Evolutionary conservation across 1,284 basidiomycete species (phyloP).

Genomic region (Rhizopogon hawkerae): DNA sequence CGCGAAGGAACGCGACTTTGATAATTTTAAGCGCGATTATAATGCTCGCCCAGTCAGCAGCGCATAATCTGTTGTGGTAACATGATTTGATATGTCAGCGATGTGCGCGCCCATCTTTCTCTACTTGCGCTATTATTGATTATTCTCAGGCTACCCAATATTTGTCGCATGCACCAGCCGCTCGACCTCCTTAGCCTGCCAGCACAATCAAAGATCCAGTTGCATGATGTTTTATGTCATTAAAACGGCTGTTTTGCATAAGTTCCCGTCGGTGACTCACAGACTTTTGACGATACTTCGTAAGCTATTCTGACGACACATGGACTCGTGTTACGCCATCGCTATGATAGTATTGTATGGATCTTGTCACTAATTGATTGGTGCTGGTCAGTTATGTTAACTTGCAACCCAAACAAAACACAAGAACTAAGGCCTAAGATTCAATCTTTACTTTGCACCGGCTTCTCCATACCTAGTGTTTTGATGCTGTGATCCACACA

Average conservation of each 20-base stretch:
- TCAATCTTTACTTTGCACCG: too few species aligned
- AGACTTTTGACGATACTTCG: background rate
- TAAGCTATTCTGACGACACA: too few species aligned
- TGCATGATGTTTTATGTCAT: background rate
- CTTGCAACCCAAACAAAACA: too few species aligned
- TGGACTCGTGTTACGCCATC: too few species aligned
- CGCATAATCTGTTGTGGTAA: constrained; percentile 15
- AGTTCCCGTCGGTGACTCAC: background rate
- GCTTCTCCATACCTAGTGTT: too few species aligned
- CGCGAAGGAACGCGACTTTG: constrained; percentile 78
- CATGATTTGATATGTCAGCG: background rate
- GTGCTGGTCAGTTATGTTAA: background rate
- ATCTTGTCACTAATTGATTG: too few species aligned
- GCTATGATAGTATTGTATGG: too few species aligned
- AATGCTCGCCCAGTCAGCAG: constrained; percentile 58
- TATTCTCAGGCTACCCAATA: background rate
- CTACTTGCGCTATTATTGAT: background rate
- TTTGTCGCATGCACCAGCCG: background rate
- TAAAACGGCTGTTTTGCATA: background rate
- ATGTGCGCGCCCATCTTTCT: background rate
- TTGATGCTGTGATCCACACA: too few species aligned
- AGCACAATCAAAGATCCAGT: background rate
- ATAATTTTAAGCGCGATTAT: constrained; percentile 75
- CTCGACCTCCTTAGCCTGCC: background rate
- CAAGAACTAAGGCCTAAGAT: background rate